These are phyloP conservation scores for Parachaetomium inaequale DNA, from an alignment of 495 filamentous ascomycete species.

Conservation along the genomic window DNA sequence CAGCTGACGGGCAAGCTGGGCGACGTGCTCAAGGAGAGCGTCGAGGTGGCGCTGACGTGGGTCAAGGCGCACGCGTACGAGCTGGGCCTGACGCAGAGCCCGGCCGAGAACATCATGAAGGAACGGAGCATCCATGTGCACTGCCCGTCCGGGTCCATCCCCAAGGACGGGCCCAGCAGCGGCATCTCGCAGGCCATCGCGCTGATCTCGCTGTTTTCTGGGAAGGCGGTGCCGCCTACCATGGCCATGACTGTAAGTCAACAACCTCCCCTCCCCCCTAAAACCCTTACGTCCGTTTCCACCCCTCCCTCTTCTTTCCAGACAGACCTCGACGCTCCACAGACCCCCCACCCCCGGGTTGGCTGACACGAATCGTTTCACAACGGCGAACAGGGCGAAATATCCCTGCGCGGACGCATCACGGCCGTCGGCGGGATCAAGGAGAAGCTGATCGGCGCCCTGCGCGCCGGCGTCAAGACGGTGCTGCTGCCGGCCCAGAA, in stretches of 20 bases:
- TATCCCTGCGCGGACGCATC: constrained; percentile 82
- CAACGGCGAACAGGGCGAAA: constrained; percentile 60
- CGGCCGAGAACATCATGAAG: constrained; percentile 92
- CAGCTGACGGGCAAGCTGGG: constrained; percentile 99
- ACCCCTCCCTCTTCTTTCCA: background rate
- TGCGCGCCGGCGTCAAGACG: constrained; percentile 90
- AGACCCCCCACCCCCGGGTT: background rate
- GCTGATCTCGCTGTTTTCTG: constrained; percentile 85
- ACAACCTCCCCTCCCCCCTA: background rate
- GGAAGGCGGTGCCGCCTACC: constrained; percentile 82
- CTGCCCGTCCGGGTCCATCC: constrained; percentile 90
- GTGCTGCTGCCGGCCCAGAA: constrained; percentile 87
- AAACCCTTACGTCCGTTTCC: background rate
- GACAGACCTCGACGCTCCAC: background rate
- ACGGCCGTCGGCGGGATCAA: constrained; percentile 92
- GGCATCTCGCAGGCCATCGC: constrained; percentile 93
- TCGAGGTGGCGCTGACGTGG: constrained; percentile 93
- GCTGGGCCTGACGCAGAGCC: constrained; percentile 75
- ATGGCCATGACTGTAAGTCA: constrained; percentile 81
- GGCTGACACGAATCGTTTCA: constrained; percentile 30
- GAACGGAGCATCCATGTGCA: constrained; percentile 93
- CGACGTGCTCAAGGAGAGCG: constrained; percentile 94
- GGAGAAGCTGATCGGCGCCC: constrained; percentile 95
- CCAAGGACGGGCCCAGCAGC: constrained; percentile 86
- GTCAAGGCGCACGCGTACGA: constrained; percentile 95